These are phyloP conservation scores for Venturia carpophila DNA, from an alignment of 2,329 filamentous ascomycete species.

Conservation along the genomic window DNA sequence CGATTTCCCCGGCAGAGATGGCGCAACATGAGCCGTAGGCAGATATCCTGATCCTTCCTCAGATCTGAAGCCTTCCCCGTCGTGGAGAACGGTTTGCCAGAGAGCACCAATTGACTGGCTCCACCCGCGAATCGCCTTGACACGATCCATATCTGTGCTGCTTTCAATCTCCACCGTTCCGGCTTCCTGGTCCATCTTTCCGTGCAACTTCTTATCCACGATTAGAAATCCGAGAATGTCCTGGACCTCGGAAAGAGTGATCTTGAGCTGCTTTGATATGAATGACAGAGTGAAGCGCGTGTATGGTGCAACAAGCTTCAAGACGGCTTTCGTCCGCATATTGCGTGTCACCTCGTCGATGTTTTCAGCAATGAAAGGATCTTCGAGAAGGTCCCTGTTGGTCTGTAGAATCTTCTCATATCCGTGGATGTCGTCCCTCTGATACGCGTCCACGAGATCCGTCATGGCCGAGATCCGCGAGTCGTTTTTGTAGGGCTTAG, in stretches of 20 bases:
- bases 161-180: constrained; percentile 77
- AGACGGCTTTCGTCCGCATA: constrained; percentile 91
- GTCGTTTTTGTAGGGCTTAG: constrained; percentile 95
- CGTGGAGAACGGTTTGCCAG: constrained; percentile 65
- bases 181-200: constrained; percentile 80
- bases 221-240: constrained; percentile 96
- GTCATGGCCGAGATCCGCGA: constrained; percentile 96
- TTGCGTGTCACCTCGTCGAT: constrained; percentile 98
- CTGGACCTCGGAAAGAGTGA: constrained; percentile 77
- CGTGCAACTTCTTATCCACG: constrained; percentile 76
- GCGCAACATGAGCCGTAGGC: constrained; percentile 19
- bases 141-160: constrained; percentile 63
- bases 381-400: constrained; percentile 81
- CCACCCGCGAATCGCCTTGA: constrained; percentile 66
- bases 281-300: constrained; percentile 82
- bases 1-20: constrained; percentile 22
- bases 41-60: constrained; percentile 31
- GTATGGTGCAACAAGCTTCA: constrained; percentile 91
- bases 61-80: constrained; percentile 62
- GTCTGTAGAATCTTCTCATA: constrained; percentile 83
- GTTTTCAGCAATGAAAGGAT: constrained; percentile 96
- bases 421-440: constrained; percentile 83
- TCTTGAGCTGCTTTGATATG: constrained; percentile 81
- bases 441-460: constrained; percentile 91
- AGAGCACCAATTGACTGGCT: constrained; percentile 60